Evolutionary conservation across 2,329 filamentous ascomycete species (phyloP).

Genomic region (Reticulascus tulasneorum): DNA sequence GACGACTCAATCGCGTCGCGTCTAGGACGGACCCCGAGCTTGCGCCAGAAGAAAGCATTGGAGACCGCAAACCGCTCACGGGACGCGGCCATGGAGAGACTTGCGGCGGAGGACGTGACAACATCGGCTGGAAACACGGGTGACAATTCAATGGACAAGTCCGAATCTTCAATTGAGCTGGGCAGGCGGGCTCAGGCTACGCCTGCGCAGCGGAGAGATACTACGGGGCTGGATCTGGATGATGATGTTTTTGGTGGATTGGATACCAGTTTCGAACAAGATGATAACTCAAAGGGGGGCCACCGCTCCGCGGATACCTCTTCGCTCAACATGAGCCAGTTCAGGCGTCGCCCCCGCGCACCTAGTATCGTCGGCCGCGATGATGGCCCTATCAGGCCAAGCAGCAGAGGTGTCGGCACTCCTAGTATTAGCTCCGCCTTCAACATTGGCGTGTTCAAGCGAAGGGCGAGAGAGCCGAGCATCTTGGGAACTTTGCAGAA

Average conservation of each 20-base stretch:
- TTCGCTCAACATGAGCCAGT: constrained; percentile 41
- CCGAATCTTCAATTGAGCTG: constrained; percentile 30
- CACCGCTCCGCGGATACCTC: constrained; percentile 40
- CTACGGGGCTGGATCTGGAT: constrained; percentile 46
- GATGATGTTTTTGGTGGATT: constrained; percentile 42
- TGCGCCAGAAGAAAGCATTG: constrained; percentile 13
- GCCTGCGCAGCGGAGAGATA: constrained; percentile 33
- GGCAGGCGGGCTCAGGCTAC: constrained; percentile 31
- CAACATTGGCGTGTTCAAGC: constrained; percentile 55
- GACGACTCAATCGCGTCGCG: constrained; percentile 2
- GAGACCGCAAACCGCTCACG: constrained; percentile 23
- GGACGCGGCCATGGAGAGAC: constrained; percentile 31
- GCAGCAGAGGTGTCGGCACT: constrained; percentile 45
- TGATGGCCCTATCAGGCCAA: constrained; percentile 49
- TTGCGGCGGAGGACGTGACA: constrained; percentile 30
- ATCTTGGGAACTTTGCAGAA: constrained; percentile 53
- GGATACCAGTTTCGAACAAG: constrained; percentile 32
- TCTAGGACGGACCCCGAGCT: constrained; percentile 10
- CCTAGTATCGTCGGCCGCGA: constrained; percentile 49
- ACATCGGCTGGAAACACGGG: constrained; percentile 18
- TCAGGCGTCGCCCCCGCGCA: constrained; percentile 38
- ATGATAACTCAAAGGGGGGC: constrained; percentile 31
- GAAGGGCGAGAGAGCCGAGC: constrained; percentile 56
- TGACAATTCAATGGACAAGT: constrained; percentile 20
- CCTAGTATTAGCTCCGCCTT: constrained; percentile 46